Percentiles rank a stretch among this genome's conserved stretches.
Conservation (phyloP, 2,329 filamentous ascomycete species). For the Cordyceps farinosa region DNA sequence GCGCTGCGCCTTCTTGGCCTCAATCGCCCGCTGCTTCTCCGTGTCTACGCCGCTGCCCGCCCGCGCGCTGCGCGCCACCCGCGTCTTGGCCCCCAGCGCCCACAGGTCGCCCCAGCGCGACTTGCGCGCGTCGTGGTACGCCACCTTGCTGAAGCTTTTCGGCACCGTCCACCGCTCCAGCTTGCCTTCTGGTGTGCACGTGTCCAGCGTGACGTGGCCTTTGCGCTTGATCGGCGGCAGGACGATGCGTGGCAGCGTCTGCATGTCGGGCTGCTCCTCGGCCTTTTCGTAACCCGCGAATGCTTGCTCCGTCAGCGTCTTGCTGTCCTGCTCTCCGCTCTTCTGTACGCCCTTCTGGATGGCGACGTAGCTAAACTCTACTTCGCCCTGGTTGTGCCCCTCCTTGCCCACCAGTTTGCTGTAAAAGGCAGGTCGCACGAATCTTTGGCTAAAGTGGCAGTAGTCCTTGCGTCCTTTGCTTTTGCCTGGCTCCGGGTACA, state of each 20-base stretch:
- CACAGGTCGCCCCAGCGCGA: slow-evolving; percentile 89
- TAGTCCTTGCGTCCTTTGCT: slow-evolving; percentile 77
- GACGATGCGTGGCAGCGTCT: slow-evolving; percentile 74
- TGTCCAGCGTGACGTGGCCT: slow-evolving; percentile 82
- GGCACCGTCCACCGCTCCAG: slow-evolving; percentile 95
- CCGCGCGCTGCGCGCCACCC: slow-evolving; percentile 58
- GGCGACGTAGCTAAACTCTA: slow-evolving; percentile 85
- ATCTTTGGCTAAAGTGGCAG: slow-evolving; percentile 88
- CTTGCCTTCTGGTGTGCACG: slow-evolving; percentile 81
- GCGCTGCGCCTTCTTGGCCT: slow-evolving; percentile 40
- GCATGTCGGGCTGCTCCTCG: slow-evolving; percentile 46
- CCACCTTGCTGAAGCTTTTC: slow-evolving; percentile 71
- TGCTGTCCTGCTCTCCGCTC: slow-evolving; percentile 41
- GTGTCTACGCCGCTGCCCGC: slow-evolving; percentile 52
- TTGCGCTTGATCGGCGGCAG: slow-evolving; percentile 80
- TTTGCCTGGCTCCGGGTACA: slow-evolving; percentile 73
- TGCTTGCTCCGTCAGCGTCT: slow-evolving; percentile 58
- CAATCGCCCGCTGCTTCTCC: slow-evolving; percentile 42
- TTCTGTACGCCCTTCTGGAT: slow-evolving; percentile 67
- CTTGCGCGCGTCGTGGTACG: slow-evolving; percentile 91
- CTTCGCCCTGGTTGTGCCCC: slow-evolving; percentile 78
- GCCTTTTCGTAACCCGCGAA: slow-evolving; percentile 67
- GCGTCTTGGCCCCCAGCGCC: slow-evolving; percentile 90
- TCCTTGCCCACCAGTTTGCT: slow-evolving; percentile 66
- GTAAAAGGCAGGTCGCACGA: slow-evolving; percentile 76